Percentiles rank a stretch among this genome's conserved stretches.
Evolutionary conservation across 345 rosid genomes (phyloP).

Genomic region (Adansonia digitata): DNA sequence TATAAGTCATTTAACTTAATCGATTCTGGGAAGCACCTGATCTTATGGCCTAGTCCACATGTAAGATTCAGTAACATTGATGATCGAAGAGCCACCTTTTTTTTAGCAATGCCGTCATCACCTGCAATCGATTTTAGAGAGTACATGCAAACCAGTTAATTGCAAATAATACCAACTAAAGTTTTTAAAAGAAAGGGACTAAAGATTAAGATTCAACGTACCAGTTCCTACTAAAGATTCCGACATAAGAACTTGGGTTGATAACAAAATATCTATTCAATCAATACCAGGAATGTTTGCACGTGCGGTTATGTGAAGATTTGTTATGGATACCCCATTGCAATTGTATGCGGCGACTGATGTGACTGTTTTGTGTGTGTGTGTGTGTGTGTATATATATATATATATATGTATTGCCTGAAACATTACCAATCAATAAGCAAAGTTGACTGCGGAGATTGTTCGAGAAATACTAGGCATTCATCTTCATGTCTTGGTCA

Average conservation of each 20-base stretch:
- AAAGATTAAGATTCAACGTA: not conserved
- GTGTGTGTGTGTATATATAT: conserved; percentile 16
- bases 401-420: conserved; percentile 23
- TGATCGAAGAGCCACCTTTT: no score
- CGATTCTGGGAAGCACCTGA: not conserved
- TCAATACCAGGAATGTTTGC: conserved; percentile 41
- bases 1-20: not conserved
- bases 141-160: no score
- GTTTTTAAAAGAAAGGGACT: no score
- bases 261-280: conserved; percentile 30
- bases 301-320: conserved; percentile 34
- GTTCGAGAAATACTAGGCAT: no score
- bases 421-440: not conserved
- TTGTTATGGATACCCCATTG: conserved; percentile 19
- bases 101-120: no score
- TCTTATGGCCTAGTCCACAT: no score
- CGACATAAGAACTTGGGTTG: conserved; percentile 19
- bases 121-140: conserved; percentile 20
- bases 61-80: no score
- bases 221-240: conserved; percentile 34
- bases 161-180: no score
- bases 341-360: conserved; percentile 5
- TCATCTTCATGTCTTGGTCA: no score
- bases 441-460: no score
- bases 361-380: conserved; percentile 31